phyloP scores from a whole-genome alignment of 2,329 filamentous ascomycete species.

The Aspergillus nomiae region DNA sequence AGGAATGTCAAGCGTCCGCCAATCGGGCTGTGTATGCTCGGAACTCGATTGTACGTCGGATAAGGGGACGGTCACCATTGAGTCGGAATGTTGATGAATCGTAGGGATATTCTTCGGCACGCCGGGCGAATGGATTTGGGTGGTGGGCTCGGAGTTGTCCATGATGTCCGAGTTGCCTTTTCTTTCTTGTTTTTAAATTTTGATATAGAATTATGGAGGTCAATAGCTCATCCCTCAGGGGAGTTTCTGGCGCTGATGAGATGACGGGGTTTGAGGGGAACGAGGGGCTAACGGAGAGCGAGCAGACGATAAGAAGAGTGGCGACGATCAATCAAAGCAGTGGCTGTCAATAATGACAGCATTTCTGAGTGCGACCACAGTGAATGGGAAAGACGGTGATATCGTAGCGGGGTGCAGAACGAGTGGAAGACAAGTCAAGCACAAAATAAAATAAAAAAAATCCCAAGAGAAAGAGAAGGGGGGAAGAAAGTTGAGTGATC shows the following conservation, averaged over 20 bases:
- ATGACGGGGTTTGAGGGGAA: not conserved
- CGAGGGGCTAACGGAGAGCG: conserved; percentile 15
- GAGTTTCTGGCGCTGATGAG: not conserved
- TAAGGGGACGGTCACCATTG: conserved; percentile 75
- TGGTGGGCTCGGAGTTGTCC: conserved; percentile 26
- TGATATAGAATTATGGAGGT: not conserved
- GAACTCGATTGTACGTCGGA: conserved; percentile 62
- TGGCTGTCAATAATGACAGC: conserved; percentile 17
- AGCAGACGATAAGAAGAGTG: conserved; percentile 17
- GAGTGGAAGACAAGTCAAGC: not conserved
- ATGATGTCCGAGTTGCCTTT: conserved; percentile 17
- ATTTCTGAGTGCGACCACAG: conserved; percentile 15
- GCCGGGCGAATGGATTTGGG: conserved; percentile 26
- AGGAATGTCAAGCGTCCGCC: conserved; percentile 39
- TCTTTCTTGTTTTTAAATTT: not conserved
- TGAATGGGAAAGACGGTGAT: not conserved
- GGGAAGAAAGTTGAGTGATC: conserved; percentile 5
- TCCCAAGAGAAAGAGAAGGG: conserved; percentile 1
- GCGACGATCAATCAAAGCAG: conserved; percentile 11
- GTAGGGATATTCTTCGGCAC: conserved; percentile 8
- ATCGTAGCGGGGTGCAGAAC: not conserved
- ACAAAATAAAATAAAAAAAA: not conserved
- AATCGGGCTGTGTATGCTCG: conserved; percentile 49
- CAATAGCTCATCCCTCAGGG: not conserved
- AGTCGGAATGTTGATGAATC: conserved; percentile 55